phyloP scores from a whole-genome alignment of 768 basidiomycete species.

The Asterophora parasitica region DNA sequence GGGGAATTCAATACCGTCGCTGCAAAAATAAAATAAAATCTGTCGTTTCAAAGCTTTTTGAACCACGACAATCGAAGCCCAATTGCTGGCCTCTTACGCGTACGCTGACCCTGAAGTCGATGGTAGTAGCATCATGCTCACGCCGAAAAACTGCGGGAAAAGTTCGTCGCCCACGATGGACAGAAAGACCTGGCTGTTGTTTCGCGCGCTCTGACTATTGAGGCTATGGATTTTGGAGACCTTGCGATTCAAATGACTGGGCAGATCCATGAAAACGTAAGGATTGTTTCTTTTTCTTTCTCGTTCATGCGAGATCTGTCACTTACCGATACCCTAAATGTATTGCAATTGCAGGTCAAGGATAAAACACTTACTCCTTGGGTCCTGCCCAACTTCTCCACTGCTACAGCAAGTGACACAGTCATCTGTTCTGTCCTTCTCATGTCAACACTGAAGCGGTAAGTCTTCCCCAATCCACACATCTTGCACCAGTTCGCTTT shows the following conservation, averaged over 20 bases:
- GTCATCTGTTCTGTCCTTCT: conserved; percentile 8
- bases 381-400: conserved; percentile 3
- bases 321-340: neutral
- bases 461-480: too few relatives aligned
- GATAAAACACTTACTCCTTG: neutral
- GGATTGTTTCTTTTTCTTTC: neutral
- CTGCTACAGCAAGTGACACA: conserved; percentile 4
- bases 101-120: too few relatives aligned
- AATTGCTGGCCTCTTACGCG: too few relatives aligned
- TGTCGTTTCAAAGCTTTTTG: too few relatives aligned
- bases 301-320: neutral
- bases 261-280: conserved; percentile 22
- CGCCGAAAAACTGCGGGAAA: conserved; percentile 26
- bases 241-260: conserved; percentile 24
- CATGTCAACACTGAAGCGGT: conserved; percentile 7
- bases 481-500: neutral
- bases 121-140: conserved; percentile 20
- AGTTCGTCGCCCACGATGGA: conserved; percentile 32
- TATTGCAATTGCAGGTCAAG: neutral
- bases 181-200: conserved; percentile 26
- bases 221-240: conserved; percentile 26
- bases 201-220: conserved; percentile 7
- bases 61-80: too few relatives aligned
- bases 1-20: too few relatives aligned
- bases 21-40: too few relatives aligned